Evolutionary conservation across 2,329 filamentous ascomycete species (phyloP).

Genomic region (Knufia fluminis): DNA sequence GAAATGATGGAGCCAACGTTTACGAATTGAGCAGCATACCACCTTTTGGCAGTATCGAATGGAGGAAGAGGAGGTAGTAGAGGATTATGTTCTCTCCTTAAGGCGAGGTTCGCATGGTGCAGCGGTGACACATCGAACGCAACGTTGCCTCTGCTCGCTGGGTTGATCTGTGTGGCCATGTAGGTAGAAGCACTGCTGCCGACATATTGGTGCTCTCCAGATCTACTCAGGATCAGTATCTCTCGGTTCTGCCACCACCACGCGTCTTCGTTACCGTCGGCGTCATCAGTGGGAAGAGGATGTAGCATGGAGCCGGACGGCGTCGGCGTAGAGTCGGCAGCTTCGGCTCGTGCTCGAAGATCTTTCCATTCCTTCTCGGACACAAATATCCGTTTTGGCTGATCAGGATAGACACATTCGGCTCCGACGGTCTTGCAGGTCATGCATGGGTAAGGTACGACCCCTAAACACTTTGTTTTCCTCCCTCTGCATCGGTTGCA

Average conservation of each 20-base stretch:
- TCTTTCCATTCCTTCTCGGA: conserved; percentile 30
- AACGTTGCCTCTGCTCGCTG: conserved; percentile 26
- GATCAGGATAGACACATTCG: conserved; percentile 30
- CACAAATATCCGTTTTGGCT: conserved; percentile 29
- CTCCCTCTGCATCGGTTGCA: conserved; percentile 31
- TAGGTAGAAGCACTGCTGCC: conserved; percentile 30
- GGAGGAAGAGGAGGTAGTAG: conserved; percentile 39
- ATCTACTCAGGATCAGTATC: conserved; percentile 28
- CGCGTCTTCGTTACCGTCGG: conserved; percentile 27
- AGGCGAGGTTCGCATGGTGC: conserved; percentile 28
- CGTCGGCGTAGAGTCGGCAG: conserved; percentile 11
- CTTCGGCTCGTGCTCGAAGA: conserved; percentile 26
- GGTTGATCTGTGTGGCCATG: conserved; percentile 29
- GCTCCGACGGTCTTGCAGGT: conserved; percentile 28
- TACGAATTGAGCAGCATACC: conserved; percentile 45
- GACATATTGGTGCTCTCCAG: conserved; percentile 30
- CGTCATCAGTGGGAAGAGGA: conserved; percentile 20
- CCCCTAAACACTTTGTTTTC: conserved; percentile 30
- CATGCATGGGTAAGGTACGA: conserved; percentile 29
- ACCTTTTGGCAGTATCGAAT: conserved; percentile 41
- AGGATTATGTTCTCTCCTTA: conserved; percentile 23
- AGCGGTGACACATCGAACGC: conserved; percentile 30
- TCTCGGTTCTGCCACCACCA: conserved; percentile 34
- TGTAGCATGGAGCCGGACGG: conserved; percentile 10
- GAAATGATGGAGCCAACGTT: conserved; percentile 52